Percentiles rank a stretch among this genome's conserved stretches.
phyloP scores from a whole-genome alignment of 2,329 filamentous ascomycete species.

The Aureobasidium subglaciale region DNA sequence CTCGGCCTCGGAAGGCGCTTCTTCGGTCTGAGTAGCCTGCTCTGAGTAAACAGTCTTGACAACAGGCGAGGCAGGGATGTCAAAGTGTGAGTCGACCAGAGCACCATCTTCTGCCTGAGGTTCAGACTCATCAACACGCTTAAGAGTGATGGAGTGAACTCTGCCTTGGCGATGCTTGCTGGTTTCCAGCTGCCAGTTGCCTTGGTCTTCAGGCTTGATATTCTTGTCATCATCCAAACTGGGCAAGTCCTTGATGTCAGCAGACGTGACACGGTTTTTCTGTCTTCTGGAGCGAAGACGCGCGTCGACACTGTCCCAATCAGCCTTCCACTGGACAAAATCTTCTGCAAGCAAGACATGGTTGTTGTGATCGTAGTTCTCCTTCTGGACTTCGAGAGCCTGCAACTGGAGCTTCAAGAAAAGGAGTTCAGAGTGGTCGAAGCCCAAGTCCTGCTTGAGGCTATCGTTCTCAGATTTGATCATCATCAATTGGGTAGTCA shows the following conservation, averaged over 20 bases:
- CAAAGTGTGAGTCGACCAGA: not conserved
- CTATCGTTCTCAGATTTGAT: slow-evolving; percentile 33
- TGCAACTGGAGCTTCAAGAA: slow-evolving; percentile 34
- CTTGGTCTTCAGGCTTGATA: slow-evolving; percentile 14
- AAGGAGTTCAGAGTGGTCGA: slow-evolving; percentile 33
- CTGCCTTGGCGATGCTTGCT: slow-evolving; percentile 15
- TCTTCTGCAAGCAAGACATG: slow-evolving; percentile 24
- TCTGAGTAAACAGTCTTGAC: slow-evolving; percentile 17
- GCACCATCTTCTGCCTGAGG: slow-evolving; percentile 16
- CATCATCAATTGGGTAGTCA: slow-evolving; percentile 25
- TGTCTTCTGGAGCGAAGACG: slow-evolving; percentile 25
- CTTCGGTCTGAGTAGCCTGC: slow-evolving; percentile 13
- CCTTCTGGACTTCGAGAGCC: slow-evolving; percentile 29
- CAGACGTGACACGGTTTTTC: slow-evolving; percentile 24
- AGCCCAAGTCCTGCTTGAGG: slow-evolving; percentile 30
- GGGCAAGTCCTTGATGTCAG: slow-evolving; percentile 9
- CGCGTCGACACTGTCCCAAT: slow-evolving; percentile 30
- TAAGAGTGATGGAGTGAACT: slow-evolving; percentile 18
- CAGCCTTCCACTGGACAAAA: slow-evolving; percentile 30
- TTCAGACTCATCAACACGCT: slow-evolving; percentile 17
- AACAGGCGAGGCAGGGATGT: slow-evolving; percentile 14
- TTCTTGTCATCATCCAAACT: not conserved
- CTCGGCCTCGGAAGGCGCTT: not conserved
- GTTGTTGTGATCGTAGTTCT: slow-evolving; percentile 17
- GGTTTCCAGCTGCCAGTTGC: slow-evolving; percentile 18